A percentile compares a stretch with the other conserved stretches of the same genome.
Conservation (phyloP, 495 filamentous ascomycete genomes). For the Durotheca rogersii region DNA sequence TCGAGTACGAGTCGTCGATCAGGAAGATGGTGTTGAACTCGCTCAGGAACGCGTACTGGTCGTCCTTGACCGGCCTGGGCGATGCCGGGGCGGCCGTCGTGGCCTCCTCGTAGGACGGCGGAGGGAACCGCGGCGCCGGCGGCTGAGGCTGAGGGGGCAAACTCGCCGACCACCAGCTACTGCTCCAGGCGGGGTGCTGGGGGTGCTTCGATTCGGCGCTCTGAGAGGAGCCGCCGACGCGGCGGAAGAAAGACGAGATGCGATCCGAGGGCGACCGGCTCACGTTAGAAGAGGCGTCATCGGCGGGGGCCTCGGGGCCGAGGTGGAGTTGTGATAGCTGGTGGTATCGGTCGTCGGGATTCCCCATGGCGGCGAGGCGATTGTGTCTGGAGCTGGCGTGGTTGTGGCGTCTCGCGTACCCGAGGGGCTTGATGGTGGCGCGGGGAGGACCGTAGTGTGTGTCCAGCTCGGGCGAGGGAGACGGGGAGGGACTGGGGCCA, state of each 20-base stretch:
- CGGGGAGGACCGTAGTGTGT: neutral
- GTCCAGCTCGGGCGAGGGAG: neutral
- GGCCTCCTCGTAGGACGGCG: too few relatives aligned
- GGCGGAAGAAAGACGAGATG: neutral
- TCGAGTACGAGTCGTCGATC: slow-evolving; percentile 89
- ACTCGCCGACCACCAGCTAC: slow-evolving; percentile 1
- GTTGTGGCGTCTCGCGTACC: slow-evolving; percentile 6
- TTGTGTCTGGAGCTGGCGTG: slow-evolving; percentile 9
- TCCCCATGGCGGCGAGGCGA: slow-evolving; percentile 9
- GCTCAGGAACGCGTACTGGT: slow-evolving; percentile 78
- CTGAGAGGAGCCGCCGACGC: too few relatives aligned
- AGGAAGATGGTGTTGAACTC: slow-evolving; percentile 91
- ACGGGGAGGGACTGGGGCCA: neutral
- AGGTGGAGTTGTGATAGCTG: neutral
- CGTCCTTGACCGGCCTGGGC: slow-evolving; percentile 45
- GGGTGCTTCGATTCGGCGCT: slow-evolving; percentile 18
- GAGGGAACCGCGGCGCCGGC: too few relatives aligned
- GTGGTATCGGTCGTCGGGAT: slow-evolving; percentile 9
- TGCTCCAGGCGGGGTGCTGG: too few relatives aligned
- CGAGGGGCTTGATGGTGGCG: slow-evolving; percentile 4
- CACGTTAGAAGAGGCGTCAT: neutral
- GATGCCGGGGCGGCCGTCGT: neutral
- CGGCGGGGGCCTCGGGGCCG: neutral
- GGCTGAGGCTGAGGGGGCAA: slow-evolving; percentile 1
- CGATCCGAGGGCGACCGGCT: neutral